These are phyloP conservation scores for Pseudogymnoascus verrucosus DNA, from an alignment of 2,329 filamentous ascomycete genomes.

Conservation along the genomic window DNA sequence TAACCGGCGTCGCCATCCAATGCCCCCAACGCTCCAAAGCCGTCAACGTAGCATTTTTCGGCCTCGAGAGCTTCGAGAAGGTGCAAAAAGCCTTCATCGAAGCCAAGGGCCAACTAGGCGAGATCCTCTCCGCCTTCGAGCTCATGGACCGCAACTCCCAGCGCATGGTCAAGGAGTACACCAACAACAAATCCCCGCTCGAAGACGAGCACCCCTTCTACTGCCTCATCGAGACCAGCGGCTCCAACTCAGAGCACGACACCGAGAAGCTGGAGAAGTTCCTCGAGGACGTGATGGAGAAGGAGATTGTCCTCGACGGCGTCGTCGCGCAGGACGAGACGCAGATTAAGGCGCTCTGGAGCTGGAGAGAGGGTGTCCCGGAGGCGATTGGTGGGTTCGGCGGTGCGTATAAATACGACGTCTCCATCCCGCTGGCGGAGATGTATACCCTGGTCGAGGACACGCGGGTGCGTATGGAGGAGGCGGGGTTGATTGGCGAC, in stretches of 20 bases:
- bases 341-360: slow-evolving; percentile 78
- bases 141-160: slow-evolving; percentile 88
- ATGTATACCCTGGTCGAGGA: slow-evolving; percentile 89
- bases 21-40: slow-evolving; percentile 83
- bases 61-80: slow-evolving; percentile 82
- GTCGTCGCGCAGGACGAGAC: slow-evolving; percentile 91
- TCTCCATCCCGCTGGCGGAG: slow-evolving; percentile 83
- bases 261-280: slow-evolving; percentile 83
- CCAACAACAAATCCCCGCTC: slow-evolving; percentile 69
- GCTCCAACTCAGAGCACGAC: slow-evolving; percentile 90
- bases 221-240: slow-evolving; percentile 92
- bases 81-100: slow-evolving; percentile 79
- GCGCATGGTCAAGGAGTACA: slow-evolving; percentile 64
- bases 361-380: slow-evolving; percentile 86
- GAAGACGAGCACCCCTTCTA: slow-evolving; percentile 87
- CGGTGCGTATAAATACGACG: slow-evolving; percentile 96
- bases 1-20: slow-evolving; percentile 82
- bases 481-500: slow-evolving; percentile 70
- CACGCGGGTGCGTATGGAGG: slow-evolving; percentile 60
- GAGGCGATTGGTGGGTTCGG: slow-evolving; percentile 85
- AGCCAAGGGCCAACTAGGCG: slow-evolving; percentile 81
- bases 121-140: slow-evolving; percentile 96
- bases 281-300: slow-evolving; percentile 83
- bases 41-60: slow-evolving; percentile 92
- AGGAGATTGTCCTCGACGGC: slow-evolving; percentile 80